Evolutionary conservation across 2,329 filamentous ascomycete genomes (phyloP).

Genomic region (Massarina eburnea): DNA sequence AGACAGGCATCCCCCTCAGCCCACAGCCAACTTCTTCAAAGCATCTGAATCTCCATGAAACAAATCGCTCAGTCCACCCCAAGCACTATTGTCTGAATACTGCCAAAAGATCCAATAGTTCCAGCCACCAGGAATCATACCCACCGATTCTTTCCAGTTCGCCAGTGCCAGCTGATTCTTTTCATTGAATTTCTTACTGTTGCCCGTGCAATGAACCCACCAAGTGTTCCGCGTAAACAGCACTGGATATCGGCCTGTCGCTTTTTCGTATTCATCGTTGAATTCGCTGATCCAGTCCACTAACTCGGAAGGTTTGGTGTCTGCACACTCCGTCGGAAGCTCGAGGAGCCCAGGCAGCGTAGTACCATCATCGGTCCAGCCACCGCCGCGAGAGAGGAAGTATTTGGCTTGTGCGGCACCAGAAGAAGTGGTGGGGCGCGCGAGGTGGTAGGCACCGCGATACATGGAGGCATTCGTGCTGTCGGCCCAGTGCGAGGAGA

Average conservation of each 20-base stretch:
- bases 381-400: conserved; percentile 57
- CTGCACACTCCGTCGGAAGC: conserved; percentile 19
- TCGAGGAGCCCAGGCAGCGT: conserved; percentile 62
- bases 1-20: no score
- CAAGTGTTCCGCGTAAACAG: conserved; percentile 57
- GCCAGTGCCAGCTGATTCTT: conserved; percentile 55
- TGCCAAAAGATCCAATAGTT: conserved; percentile 59
- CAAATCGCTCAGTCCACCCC: conserved; percentile 56
- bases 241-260: conserved; percentile 53
- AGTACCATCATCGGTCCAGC: conserved; percentile 56
- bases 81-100: conserved; percentile 51
- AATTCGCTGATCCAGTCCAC: conserved; percentile 57
- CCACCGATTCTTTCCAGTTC: conserved; percentile 45
- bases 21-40: conserved; percentile 38
- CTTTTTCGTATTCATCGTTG: conserved; percentile 52
- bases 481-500: conserved; percentile 53
- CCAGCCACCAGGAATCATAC: conserved; percentile 56
- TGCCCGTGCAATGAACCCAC: conserved; percentile 58
- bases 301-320: conserved; percentile 37
- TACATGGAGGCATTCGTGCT: conserved; percentile 57
- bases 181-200: conserved; percentile 48
- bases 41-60: conserved; percentile 51
- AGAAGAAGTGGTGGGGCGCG: conserved; percentile 48
- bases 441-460: conserved; percentile 61
- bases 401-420: conserved; percentile 54